Evolutionary conservation across 2,329 filamentous ascomycete genomes (phyloP).

Genomic region (Zelopaecilomyces penicillatus): DNA sequence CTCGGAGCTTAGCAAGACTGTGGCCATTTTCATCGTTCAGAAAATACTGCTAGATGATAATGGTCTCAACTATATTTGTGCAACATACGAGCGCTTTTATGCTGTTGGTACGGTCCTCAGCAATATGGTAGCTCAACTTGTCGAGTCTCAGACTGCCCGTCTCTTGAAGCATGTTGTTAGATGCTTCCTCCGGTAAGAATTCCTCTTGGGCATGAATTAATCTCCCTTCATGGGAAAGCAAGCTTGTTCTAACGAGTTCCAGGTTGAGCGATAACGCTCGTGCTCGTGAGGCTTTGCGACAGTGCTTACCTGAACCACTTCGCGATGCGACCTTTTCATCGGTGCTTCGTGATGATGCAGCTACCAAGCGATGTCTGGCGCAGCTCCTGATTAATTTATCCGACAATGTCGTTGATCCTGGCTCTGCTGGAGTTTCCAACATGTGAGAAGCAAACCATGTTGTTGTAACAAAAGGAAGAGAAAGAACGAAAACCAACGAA

Average conservation of each 20-base stretch:
- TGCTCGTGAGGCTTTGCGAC: constrained; percentile 85
- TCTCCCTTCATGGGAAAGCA: not conserved
- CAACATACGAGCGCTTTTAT: constrained; percentile 97
- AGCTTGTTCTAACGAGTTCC: constrained; percentile 12
- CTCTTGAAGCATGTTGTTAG: constrained; percentile 95
- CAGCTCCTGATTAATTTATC: constrained; percentile 94
- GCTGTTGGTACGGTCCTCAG: constrained; percentile 94
- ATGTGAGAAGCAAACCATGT: constrained; percentile 18
- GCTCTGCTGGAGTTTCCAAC: constrained; percentile 24
- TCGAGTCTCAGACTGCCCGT: constrained; percentile 93
- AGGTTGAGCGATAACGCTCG: constrained; percentile 94
- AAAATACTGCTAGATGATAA: constrained; percentile 97
- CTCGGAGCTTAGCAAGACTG: constrained; percentile 95
- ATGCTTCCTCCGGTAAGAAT: constrained; percentile 82
- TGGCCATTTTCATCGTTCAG: constrained; percentile 98
- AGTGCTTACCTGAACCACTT: constrained; percentile 97
- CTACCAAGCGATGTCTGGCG: constrained; percentile 94
- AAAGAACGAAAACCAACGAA: not conserved
- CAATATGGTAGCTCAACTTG: constrained; percentile 97
- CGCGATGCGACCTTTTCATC: constrained; percentile 95
- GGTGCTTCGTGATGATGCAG: constrained; percentile 91
- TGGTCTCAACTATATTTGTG: constrained; percentile 95
- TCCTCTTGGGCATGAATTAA: not conserved
- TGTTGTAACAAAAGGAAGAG: not conserved
- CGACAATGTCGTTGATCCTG: constrained; percentile 63